Percentiles rank a stretch among this genome's conserved stretches.
Conservation (phyloP, 306 rosid genomes). For the Glycine tomentella region DNA sequence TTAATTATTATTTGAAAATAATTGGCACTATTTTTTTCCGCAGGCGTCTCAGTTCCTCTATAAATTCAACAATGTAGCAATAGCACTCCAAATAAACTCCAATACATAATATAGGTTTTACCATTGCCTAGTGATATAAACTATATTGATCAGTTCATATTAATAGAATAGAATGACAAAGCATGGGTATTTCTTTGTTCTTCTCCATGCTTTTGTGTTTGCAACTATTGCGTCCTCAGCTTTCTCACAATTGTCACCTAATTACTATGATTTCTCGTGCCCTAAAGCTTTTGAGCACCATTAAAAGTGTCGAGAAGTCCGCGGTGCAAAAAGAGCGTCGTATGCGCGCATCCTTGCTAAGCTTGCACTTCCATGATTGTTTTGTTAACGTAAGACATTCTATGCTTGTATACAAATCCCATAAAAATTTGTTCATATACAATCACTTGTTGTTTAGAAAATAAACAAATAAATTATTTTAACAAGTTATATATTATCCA, state of each 20-base stretch:
- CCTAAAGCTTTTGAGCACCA: conserved; percentile 50
- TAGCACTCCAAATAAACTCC: neutral
- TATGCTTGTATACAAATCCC: too few relatives aligned
- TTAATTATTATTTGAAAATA: neutral
- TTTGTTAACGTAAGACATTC: conserved; percentile 53
- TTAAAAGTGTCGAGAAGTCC: conserved; percentile 31
- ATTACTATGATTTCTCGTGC: conserved; percentile 49
- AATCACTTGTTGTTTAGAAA: too few relatives aligned
- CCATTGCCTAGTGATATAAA: neutral
- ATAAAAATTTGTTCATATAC: too few relatives aligned
- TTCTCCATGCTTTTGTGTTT: conserved; percentile 19
- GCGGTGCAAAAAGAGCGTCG: conserved; percentile 50
- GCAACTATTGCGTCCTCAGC: conserved; percentile 37
- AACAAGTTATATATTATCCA: too few relatives aligned
- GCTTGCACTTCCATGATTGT: conserved; percentile 62
- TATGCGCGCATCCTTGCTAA: conserved; percentile 57
- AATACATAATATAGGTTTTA: neutral
- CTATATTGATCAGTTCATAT: neutral
- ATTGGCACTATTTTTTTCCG: neutral
- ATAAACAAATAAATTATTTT: too few relatives aligned
- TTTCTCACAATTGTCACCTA: conserved; percentile 41
- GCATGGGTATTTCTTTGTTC: neutral
- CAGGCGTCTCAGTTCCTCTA: neutral
- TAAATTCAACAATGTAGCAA: neutral
- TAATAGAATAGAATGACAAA: conserved; percentile 27